Evolutionary conservation across 148 eudicot species (phyloP).

Genomic region (Chenopodium album): DNA sequence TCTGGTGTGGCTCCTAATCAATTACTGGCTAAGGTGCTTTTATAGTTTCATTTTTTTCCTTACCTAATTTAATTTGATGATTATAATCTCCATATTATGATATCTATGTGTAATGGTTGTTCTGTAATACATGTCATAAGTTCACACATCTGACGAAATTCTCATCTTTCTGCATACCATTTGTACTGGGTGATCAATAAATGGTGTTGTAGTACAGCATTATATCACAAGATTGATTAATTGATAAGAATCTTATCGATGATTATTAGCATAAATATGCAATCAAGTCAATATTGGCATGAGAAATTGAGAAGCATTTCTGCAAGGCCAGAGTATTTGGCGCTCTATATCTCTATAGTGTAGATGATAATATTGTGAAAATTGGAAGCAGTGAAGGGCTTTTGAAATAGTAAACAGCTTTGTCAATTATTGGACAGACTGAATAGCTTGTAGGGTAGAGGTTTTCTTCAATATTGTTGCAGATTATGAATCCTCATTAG

Average conservation of each 20-base stretch:
- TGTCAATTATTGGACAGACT: background rate
- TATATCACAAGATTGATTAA: too few relatives aligned
- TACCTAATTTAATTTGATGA: background rate
- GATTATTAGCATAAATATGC: background rate
- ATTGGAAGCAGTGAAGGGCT: background rate
- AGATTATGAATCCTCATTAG: background rate
- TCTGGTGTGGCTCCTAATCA: conserved; percentile 94
- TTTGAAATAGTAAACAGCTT: background rate
- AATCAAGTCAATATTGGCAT: background rate
- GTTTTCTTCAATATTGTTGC: background rate
- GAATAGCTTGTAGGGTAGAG: background rate
- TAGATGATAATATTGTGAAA: too few relatives aligned
- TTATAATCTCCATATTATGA: background rate
- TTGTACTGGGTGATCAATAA: too few relatives aligned
- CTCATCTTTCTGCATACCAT: too few relatives aligned
- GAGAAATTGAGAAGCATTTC: background rate
- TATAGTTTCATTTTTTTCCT: background rate
- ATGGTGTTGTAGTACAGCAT: too few relatives aligned
- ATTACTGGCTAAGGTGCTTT: conserved; percentile 86
- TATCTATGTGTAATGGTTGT: background rate
- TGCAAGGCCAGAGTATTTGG: background rate
- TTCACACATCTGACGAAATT: background rate
- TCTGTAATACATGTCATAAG: background rate
- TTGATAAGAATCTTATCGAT: too few relatives aligned
- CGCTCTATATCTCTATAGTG: too few relatives aligned